A percentile compares a stretch with the other conserved stretches of the same genome.
Evolutionary conservation across 2,329 filamentous ascomycete genomes (phyloP).

Genomic region (Aspergillus neoniger): DNA sequence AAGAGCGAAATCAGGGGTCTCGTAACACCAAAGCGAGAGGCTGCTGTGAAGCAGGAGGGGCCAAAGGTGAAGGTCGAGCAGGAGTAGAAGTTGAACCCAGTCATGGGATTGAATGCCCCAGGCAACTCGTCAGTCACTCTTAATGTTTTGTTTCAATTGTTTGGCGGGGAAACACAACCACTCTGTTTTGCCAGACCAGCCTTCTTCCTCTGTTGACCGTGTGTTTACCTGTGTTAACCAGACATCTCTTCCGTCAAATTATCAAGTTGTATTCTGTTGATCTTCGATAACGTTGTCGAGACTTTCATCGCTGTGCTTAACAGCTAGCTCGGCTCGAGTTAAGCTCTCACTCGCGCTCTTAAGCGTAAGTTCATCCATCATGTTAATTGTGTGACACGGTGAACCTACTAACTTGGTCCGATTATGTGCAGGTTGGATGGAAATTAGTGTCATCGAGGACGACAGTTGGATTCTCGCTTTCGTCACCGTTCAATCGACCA

Average conservation of each 20-base stretch:
- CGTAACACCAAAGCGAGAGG: constrained; percentile 51
- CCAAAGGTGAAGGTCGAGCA: constrained; percentile 27
- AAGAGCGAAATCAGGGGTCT: constrained; percentile 68
- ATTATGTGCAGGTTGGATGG: background rate
- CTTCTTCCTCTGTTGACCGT: background rate
- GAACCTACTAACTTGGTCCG: background rate
- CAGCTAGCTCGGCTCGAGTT: background rate
- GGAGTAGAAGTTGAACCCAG: background rate
- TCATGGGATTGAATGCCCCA: constrained; percentile 4
- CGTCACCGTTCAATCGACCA: background rate
- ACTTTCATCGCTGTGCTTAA: no score
- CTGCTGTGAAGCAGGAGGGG: constrained; percentile 29
- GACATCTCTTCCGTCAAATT: no score
- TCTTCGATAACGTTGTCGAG: no score
- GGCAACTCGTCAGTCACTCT: background rate
- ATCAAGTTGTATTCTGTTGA: no score
- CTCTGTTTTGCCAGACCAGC: background rate
- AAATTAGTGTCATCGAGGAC: background rate
- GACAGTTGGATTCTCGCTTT: background rate
- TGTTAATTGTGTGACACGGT: background rate
- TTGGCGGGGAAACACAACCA: background rate
- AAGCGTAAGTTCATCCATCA: background rate
- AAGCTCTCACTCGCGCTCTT: background rate
- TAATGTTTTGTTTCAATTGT: background rate
- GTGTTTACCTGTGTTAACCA: background rate